Conservation (phyloP, 768 basidiomycete species). For the Trametes cingulata region DNA sequence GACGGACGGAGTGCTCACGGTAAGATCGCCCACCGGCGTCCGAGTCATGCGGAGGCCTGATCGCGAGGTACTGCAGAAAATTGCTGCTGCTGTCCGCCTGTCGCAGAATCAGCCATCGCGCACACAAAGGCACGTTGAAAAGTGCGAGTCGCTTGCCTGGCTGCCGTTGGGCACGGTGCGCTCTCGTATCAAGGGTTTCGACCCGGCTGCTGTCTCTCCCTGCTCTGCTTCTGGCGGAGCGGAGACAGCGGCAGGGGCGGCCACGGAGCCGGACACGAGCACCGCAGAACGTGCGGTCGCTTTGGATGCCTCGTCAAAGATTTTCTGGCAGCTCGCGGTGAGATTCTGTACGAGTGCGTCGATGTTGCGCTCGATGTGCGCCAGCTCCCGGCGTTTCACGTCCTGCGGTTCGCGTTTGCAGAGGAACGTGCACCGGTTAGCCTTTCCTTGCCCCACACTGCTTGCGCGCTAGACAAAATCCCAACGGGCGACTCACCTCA, state of each 20-base stretch:
- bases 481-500: conserved; percentile 18
- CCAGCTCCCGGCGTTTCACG: conserved; percentile 49
- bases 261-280: conserved; percentile 15
- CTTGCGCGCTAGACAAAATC: conserved; percentile 1
- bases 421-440: conserved; percentile 3
- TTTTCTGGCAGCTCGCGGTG: conserved; percentile 55
- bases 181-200: conserved; percentile 47
- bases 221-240: conserved; percentile 1
- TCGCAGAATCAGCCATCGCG: conserved; percentile 9
- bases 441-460: neutral
- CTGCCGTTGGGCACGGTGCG: conserved; percentile 47
- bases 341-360: conserved; percentile 64
- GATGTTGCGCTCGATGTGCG: conserved; percentile 67
- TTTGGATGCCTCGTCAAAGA: conserved; percentile 63
- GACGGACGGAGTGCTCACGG: conserved; percentile 43
- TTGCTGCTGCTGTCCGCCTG: conserved; percentile 21
- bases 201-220: conserved; percentile 8
- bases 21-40: conserved; percentile 33
- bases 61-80: conserved; percentile 54
- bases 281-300: conserved; percentile 63
- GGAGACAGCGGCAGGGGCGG: neutral
- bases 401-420: conserved; percentile 43
- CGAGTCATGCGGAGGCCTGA: conserved; percentile 43
- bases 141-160: conserved; percentile 45
- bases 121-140: conserved; percentile 15